Evolutionary conservation across 2,329 filamentous ascomycete species (phyloP), one percentile per base, ranked within the genome.

Genomic region (Botrytis fabae): DNA sequence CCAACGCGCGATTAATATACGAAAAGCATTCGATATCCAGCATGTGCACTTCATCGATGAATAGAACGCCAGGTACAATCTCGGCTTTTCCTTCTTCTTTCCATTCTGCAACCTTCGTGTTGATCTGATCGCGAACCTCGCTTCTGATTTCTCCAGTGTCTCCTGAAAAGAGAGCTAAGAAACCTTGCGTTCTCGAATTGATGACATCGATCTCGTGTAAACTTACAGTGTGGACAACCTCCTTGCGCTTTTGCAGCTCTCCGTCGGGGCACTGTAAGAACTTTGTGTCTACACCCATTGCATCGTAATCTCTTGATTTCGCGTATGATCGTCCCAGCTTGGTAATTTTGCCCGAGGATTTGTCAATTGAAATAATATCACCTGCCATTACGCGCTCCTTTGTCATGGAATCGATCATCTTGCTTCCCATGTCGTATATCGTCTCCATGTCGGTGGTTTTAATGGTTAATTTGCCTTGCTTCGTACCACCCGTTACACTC

Each of bases 361-460:
- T 99, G 86, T 99, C 96, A 79, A 99, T 98, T 73, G 93, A 97
- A 80, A 99, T 97, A 78, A 99, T 96, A 82, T 99, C 96, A 79
- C 96, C 96, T 7, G 96, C 96, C 91, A 98, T 97, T 77, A 99
- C 94, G 80, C 97, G 95, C 86, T 99, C 96, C 84, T 98, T 98
- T 78, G 95, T 98, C 94, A 99, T 98, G 77, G 94, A 94, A 81
- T 99, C 96, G 78, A 99, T 99, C 96, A 99, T 98, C 85, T 98
- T 98, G 78, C 93, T 95, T 77, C 96, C 96, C 95, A 99, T 98
- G 80, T 99, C 96, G 85, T 98, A 99, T 77, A 99, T 93, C 20
- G 96, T 97, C 84, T 99, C 96, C 96, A 99, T 99, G 83, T 99
- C 96, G 73, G 95, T 98, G 18, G 96, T 99, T 85, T 99, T 99